These are phyloP conservation scores for Penicillium steckii DNA, from an alignment of 495 filamentous ascomycete genomes.

Conservation along the genomic window DNA sequence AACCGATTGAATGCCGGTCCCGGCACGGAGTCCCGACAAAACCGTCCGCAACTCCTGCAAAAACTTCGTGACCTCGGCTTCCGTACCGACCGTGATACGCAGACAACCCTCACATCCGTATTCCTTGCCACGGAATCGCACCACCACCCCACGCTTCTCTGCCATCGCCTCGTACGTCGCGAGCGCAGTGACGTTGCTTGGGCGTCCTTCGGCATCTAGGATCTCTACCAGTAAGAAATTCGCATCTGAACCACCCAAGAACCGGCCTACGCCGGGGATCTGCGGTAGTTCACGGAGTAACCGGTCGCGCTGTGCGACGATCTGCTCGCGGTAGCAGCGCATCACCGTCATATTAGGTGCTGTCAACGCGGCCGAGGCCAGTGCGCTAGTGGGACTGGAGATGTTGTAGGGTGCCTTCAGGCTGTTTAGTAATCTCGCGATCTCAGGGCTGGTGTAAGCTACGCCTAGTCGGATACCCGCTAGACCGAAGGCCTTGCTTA, in stretches of 20 bases:
- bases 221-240: conserved; percentile 94
- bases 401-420: conserved; percentile 97
- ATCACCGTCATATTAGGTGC: conserved; percentile 66
- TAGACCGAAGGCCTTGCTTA: conserved; percentile 93
- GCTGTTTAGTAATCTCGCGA: conserved; percentile 75
- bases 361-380: conserved; percentile 72
- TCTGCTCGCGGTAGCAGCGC: conserved; percentile 60
- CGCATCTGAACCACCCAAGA: conserved; percentile 74
- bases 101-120: conserved; percentile 84
- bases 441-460: conserved; percentile 67
- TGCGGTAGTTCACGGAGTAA: conserved; percentile 69
- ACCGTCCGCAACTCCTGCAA: conserved; percentile 64
- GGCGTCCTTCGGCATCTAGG: conserved; percentile 63
- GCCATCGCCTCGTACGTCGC: conserved; percentile 80
- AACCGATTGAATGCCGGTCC: conserved; percentile 24
- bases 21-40: conserved; percentile 47
- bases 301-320: conserved; percentile 74
- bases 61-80: conserved; percentile 76
- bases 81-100: conserved; percentile 89
- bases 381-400: conserved; percentile 76
- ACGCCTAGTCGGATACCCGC: conserved; percentile 83
- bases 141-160: conserved; percentile 85
- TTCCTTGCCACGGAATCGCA: conserved; percentile 91
- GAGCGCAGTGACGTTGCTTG: conserved; percentile 75
- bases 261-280: conserved; percentile 75